Evolutionary conservation across 208 protist genomes (phyloP).

Genomic region (Leishmania lainsoni): DNA sequence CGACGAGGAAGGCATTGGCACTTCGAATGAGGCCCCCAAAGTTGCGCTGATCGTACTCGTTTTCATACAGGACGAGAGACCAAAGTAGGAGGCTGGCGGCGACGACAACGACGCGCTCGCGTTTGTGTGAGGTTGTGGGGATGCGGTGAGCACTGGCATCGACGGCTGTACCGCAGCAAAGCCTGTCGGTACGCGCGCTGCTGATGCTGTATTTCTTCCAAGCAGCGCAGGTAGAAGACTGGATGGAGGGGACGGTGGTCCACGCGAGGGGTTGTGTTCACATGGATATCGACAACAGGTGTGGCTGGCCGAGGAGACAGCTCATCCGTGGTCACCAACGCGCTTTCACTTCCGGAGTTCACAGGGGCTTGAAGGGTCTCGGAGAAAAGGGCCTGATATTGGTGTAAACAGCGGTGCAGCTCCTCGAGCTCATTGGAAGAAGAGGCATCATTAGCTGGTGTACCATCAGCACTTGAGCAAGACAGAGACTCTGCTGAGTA

Average conservation of each 20-base stretch:
- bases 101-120: not conserved
- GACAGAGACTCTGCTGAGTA: not conserved
- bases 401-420: slow-evolving; percentile 10
- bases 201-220: slow-evolving; percentile 13
- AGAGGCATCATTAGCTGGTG: not conserved
- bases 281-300: not conserved
- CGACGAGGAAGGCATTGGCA: slow-evolving; percentile 88
- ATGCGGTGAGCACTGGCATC: too few species aligned
- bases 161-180: slow-evolving; percentile 42
- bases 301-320: too few species aligned
- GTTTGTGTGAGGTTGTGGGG: not conserved
- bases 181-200: slow-evolving; percentile 32
- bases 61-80: slow-evolving; percentile 86
- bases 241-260: slow-evolving; percentile 85
- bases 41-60: slow-evolving; percentile 86
- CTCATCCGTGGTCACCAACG: too few species aligned
- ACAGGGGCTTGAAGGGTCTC: slow-evolving; percentile 14
- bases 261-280: slow-evolving; percentile 45
- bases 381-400: slow-evolving; percentile 31
- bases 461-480: too few species aligned
- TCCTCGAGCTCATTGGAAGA: not conserved
- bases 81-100: slow-evolving; percentile 40
- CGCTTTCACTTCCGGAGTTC: not conserved
- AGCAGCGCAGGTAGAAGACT: slow-evolving; percentile 32
- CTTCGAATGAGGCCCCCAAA: slow-evolving; percentile 86